A percentile compares a stretch with the other conserved stretches of the same genome.
These are phyloP conservation scores for Plantago ovata DNA, from an alignment of 257 asterid genomes.

Conservation along the genomic window DNA sequence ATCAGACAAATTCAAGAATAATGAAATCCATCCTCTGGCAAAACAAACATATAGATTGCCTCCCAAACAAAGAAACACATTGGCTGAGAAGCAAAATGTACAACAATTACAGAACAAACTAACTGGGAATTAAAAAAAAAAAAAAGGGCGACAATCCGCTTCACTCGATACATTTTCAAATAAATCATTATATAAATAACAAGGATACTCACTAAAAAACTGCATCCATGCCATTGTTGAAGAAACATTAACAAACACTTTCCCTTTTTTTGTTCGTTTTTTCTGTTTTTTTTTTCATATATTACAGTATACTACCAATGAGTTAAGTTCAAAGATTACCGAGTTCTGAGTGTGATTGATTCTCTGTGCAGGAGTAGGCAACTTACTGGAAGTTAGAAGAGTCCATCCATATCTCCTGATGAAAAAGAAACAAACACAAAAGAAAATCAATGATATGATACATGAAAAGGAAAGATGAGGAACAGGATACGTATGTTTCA, in stretches of 20 bases:
- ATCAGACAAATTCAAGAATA: conserved; percentile 1
- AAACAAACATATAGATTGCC: conserved; percentile 9
- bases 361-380: conserved; percentile 42
- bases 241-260: conserved; percentile 30
- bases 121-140: conserved; percentile 21
- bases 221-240: conserved; percentile 74
- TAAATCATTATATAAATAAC: conserved; percentile 34
- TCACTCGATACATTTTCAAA: conserved; percentile 34
- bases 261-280: not conserved
- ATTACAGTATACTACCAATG: conserved; percentile 39
- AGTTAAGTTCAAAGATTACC: conserved; percentile 26
- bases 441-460: conserved; percentile 1
- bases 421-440: conserved; percentile 10
- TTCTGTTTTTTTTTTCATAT: conserved; percentile 24
- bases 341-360: conserved; percentile 33
- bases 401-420: conserved; percentile 54
- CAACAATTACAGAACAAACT: conserved; percentile 28
- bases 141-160: conserved; percentile 23
- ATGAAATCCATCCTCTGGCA: conserved; percentile 1
- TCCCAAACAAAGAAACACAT: conserved; percentile 11
- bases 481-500: not conserved
- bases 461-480: not conserved
- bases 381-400: conserved; percentile 42
- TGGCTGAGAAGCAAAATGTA: conserved; percentile 4
- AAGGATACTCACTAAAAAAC: conserved; percentile 69